Percentiles rank a stretch among this genome's conserved stretches.
These are phyloP conservation scores for Chenopodium formosanum DNA, from an alignment of 148 eudicot species.

Conservation along the genomic window DNA sequence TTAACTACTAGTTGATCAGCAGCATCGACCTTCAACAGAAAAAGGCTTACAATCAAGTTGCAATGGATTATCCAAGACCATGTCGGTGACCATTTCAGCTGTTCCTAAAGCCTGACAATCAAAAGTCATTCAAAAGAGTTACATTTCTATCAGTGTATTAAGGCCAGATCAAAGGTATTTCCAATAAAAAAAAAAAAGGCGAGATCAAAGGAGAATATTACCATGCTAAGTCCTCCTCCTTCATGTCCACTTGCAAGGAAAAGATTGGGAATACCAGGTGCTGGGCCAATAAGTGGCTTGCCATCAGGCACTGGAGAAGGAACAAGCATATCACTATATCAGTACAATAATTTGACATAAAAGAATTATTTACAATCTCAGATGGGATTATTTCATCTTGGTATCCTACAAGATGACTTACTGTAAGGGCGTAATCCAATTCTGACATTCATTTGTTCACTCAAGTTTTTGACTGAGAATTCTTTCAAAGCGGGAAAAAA, in stretches of 20 bases:
- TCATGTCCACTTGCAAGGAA: conserved; percentile 92
- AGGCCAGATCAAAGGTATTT: not conserved
- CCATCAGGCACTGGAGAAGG: conserved; percentile 78
- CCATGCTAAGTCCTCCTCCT: conserved; percentile 92
- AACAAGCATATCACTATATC: conserved; percentile 8
- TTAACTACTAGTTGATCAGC: conserved; percentile 9
- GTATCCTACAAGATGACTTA: conserved; percentile 39
- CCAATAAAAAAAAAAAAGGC: too few species aligned
- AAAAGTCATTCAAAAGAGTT: not conserved
- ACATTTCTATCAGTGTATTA: not conserved
- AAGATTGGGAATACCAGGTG: conserved; percentile 65
- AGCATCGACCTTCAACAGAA: conserved; percentile 46
- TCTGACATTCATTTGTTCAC: conserved; percentile 54
- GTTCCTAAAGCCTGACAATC: conserved; percentile 76
- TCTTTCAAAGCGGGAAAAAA: conserved; percentile 70
- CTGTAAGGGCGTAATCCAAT: conserved; percentile 93
- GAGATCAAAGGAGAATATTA: conserved; percentile 28
- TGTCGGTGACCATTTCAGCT: conserved; percentile 79
- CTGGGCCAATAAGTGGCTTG: conserved; percentile 77
- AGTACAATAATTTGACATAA: not conserved
- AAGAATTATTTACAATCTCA: not conserved
- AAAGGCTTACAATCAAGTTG: conserved; percentile 62
- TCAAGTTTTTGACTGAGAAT: conserved; percentile 44
- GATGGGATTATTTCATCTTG: not conserved
- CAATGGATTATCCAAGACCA: conserved; percentile 64